Base-by-base conservation (phyloP, 2,329 filamentous ascomycete genomes). In the Colletotrichum sp. region DNA sequence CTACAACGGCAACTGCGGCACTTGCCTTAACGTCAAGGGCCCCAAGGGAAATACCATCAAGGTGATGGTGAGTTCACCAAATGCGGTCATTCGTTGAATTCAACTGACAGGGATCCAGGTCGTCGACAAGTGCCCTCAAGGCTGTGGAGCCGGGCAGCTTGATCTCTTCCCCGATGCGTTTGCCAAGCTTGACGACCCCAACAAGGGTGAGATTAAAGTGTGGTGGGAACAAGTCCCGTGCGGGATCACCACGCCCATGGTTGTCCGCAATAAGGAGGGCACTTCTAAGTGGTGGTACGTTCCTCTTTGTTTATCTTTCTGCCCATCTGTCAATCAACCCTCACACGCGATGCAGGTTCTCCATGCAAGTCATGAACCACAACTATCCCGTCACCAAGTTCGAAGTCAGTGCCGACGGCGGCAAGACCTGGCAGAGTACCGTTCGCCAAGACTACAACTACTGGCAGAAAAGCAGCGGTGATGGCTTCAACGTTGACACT, bases 371-470 rank as follows among this genome's bases (percentile, higher is more conserved):
- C 52, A 86, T 92, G 79, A 93, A 93, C 82, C 84, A 90, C 79
- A 92, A 92, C 81, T 85, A 90, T 72, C 86, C 87, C 12, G 87
- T 93, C 55, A 79, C 85, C 71, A 87, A 84, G 78, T 85, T 93
- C 27, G 91, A 93, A 78, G 91, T 93, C 74, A 91, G 89, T 73
- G 90, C 86, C 27, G 89, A 93, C 78, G 87, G 89, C 15, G 91
- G 91, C 22, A 86, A 79, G 67, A 90, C 88, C 15, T 94, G 91
- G 92, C 82, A 88, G 81, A 63, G 80, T 13, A 92, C 91, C 1
- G 86, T 84, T 4, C 86, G 92, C 57, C 82, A 87, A 71, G 83
- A 85, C 32, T 91, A 91, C 81, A 80, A 80, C 68, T 80, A 73
- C 76, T 80, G 79, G 68, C 78, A 80, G 75, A 75, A 67, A 57